Percentiles rank a stretch among this genome's conserved stretches.
phyloP scores from a whole-genome alignment of 129 eudicot genomes.

The Escallonia herrerae region DNA sequence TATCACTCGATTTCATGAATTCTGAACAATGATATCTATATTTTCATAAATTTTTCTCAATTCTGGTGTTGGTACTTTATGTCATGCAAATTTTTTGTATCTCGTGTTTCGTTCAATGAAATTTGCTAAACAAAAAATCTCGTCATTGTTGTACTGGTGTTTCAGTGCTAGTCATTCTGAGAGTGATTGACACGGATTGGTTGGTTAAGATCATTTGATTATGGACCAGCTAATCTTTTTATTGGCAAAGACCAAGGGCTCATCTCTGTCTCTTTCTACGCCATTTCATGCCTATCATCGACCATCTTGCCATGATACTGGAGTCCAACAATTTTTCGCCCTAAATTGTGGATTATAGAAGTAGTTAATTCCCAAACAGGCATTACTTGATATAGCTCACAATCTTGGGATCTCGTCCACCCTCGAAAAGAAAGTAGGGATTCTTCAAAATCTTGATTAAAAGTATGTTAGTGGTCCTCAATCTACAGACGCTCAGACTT shows the following conservation, averaged over 20 bases:
- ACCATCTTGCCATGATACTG: neutral
- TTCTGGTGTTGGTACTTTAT: too few relatives aligned
- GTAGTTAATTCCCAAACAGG: neutral
- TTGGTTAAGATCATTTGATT: neutral
- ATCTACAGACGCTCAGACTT: too few relatives aligned
- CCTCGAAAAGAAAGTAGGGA: neutral
- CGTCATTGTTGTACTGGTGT: neutral
- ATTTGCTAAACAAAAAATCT: too few relatives aligned
- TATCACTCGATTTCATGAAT: too few relatives aligned
- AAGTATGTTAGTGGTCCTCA: neutral
- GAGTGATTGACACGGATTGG: neutral
- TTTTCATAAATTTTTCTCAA: too few relatives aligned
- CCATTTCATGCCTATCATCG: neutral
- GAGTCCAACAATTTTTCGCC: neutral
- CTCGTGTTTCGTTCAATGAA: too few relatives aligned
- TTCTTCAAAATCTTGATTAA: neutral
- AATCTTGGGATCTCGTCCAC: too few relatives aligned
- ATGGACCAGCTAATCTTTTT: neutral
- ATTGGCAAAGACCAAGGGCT: too few relatives aligned
- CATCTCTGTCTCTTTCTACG: neutral
- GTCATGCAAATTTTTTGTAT: too few relatives aligned
- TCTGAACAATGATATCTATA: too few relatives aligned
- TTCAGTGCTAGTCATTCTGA: too few relatives aligned
- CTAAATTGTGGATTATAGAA: neutral
- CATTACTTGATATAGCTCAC: neutral